Conservation (phyloP, 2,329 filamentous ascomycete species). For the Aspergillus flavus region DNA sequence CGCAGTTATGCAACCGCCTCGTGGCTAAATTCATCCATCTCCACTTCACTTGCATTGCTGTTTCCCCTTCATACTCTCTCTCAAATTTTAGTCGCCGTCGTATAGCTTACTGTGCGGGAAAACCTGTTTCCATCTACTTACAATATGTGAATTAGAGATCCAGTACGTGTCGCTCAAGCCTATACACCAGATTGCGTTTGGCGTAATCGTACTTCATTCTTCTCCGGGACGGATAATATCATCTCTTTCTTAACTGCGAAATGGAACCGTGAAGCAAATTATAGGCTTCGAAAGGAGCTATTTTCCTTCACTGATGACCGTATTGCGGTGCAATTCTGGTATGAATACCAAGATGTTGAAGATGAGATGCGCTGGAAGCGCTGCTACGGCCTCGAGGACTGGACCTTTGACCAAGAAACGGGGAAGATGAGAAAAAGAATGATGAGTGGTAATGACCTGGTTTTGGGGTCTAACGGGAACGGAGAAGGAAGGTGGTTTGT, state of each 20-base stretch:
- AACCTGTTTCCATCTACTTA: not conserved
- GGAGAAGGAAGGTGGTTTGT: constrained; percentile 49
- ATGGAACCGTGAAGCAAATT: constrained; percentile 72
- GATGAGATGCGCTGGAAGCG: constrained; percentile 74
- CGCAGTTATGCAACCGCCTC: constrained; percentile 1
- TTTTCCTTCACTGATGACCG: constrained; percentile 75
- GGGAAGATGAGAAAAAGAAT: constrained; percentile 51
- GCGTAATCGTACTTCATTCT: constrained; percentile 74
- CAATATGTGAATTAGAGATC: constrained; percentile 55
- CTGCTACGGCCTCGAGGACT: constrained; percentile 73
- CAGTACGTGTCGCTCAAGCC: constrained; percentile 65
- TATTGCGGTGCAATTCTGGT: constrained; percentile 91
- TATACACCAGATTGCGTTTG: constrained; percentile 79
- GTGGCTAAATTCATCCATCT: not conserved
- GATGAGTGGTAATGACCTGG: constrained; percentile 52
- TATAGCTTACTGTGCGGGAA: not conserved
- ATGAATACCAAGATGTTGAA: constrained; percentile 70
- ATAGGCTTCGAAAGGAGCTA: constrained; percentile 78
- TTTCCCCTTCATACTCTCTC: not conserved
- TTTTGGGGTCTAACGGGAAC: constrained; percentile 46
- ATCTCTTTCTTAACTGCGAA: constrained; percentile 70
- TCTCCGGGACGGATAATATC: constrained; percentile 70
- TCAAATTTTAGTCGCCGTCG: not conserved
- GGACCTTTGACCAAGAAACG: constrained; percentile 48
- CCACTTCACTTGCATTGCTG: not conserved